Evolutionary conservation across 177 flowering plant genomes (phyloP), one percentile per base, ranked within the genome.

Genomic region (Telopea speciosissima): DNA sequence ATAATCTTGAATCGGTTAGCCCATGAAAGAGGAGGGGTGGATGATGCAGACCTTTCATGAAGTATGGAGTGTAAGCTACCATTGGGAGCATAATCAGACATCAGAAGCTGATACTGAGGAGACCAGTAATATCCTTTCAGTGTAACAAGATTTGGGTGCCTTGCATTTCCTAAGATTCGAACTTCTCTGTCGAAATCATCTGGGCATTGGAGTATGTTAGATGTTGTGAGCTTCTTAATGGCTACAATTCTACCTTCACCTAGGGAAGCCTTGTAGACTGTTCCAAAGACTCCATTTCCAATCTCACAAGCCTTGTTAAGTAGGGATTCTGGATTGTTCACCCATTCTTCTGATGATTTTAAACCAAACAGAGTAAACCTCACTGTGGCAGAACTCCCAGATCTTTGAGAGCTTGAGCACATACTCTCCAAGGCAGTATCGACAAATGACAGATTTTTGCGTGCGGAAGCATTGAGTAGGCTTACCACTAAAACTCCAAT

Each of bases 111-210:
- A 70, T 88, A 24, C 8, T 87, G 81, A 49, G 97, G 93, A 23
- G 92, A 89, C 97, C 96, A 95, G 73, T 88, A 92, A 78, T 90
- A 95, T 8, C 99, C 99, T 74, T 78, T 79, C 17, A 91, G 78
- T 1, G 85, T 54, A 72, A 83, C 74, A 66, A 95, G 71, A 82
- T 91, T 92, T 1, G 88, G 90, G 77, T 95, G 93, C 70, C 77
- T 84, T 19, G 89, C 96, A 77, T 86, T 89, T n/a, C 82, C 97
- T 26, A 95, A 70, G 14, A 86, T 67, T 70, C 90, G 76, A 62
- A 91, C 90, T 79, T 95, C 97, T 44, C 93, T 75, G 42, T 95
- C 99, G 44, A 95, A 95, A 63, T 95, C 97, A 42, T 90, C 99
- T 0, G 83, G 88, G 65, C 82, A 72, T 66, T 81, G 92, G 24